Base-by-base conservation (phyloP, 768 basidiomycete species). In the Dioszegia hungarica region DNA sequence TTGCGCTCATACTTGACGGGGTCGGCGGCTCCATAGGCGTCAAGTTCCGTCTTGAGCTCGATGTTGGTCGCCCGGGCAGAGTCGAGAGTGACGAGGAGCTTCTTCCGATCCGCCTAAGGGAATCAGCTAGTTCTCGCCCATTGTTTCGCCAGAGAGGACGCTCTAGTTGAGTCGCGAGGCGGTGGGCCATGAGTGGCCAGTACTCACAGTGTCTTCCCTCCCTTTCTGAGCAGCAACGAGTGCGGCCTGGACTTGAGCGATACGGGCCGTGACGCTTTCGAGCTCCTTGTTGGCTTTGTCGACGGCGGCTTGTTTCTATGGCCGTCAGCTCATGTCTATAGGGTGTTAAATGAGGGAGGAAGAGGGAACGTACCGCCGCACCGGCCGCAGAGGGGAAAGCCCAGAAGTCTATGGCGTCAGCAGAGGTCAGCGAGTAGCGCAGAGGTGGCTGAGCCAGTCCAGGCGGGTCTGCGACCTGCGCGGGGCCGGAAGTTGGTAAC, bases 351-450 rank as follows among this genome's bases (percentile, higher is more conserved):
- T 8, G 25, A 12, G 3, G 34, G 9, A 47, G 19, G 39, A 25
- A 22, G 28, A 41, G 6, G 39, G n/a, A 48, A 58, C 72, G 62
- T 36, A 91, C 91, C 67, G 85, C 80, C 8, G 86, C 83, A 3
- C 91, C 90, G 43, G 84, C 83, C 57, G 92, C 89, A 0, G 89
- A 91, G 15, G 91, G 91, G 73, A 95, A 94, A 68, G 89, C 89
- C 92, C 92, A 95, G 75, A 89, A 94, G 77, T 93, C 91, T 93
- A 59, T 19, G 5, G 31, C 17, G 27, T 47, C 41, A 51, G 31
- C 37, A 22, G 15, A 17, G 12, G 38, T 5, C 5, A 20, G 8
- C 5, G 2, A 38, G 49, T 19, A 20, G 2, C 8, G 41, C 4
- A 22, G 41, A 11, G 24, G 20, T 9, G 41, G 12, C 12, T 11